These are phyloP conservation scores for Peronosclerospora sorghi DNA, from an alignment of 352 stramenopile species.

Conservation along the genomic window DNA sequence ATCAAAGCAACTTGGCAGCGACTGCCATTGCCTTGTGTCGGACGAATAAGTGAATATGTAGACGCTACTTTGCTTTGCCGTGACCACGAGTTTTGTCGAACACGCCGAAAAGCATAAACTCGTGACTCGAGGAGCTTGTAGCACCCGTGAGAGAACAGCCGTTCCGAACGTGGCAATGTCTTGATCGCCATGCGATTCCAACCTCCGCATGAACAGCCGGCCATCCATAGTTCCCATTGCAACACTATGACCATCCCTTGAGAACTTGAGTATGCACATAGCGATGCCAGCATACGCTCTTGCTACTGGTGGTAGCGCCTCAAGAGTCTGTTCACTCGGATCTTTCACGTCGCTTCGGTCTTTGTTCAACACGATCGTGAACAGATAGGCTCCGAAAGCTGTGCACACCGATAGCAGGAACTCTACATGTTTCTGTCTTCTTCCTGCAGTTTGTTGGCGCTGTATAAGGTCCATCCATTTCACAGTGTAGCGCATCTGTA, in stretches of 20 bases:
- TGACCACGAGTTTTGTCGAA: constrained; percentile 20
- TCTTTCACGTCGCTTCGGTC: not conserved
- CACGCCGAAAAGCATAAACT: constrained; percentile 33
- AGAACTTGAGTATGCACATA: constrained; percentile 33
- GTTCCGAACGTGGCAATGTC: constrained; percentile 13
- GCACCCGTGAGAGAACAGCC: constrained; percentile 22
- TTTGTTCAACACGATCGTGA: constrained; percentile 10
- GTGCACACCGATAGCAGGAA: constrained; percentile 23
- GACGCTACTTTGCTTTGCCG: constrained; percentile 56
- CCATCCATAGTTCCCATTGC: constrained; percentile 44
- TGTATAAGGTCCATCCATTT: constrained; percentile 24
- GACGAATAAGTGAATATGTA: constrained; percentile 27
- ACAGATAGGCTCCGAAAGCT: constrained; percentile 25
- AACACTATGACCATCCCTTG: constrained; percentile 15
- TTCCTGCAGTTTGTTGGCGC: not conserved
- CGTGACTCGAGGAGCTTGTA: constrained; percentile 42
- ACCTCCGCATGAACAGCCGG: constrained; percentile 29
- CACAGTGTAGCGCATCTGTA: constrained; percentile 25
- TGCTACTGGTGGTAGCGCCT: constrained; percentile 3
- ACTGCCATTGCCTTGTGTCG: constrained; percentile 12
- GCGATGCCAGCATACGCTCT: constrained; percentile 18
- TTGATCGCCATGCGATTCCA: constrained; percentile 2
- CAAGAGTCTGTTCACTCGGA: not conserved
- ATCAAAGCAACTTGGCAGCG: constrained; percentile 11
- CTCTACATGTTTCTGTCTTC: too few species aligned